Conservation (phyloP, 2,329 filamentous ascomycete genomes). For the Penicillium capsulatum region DNA sequence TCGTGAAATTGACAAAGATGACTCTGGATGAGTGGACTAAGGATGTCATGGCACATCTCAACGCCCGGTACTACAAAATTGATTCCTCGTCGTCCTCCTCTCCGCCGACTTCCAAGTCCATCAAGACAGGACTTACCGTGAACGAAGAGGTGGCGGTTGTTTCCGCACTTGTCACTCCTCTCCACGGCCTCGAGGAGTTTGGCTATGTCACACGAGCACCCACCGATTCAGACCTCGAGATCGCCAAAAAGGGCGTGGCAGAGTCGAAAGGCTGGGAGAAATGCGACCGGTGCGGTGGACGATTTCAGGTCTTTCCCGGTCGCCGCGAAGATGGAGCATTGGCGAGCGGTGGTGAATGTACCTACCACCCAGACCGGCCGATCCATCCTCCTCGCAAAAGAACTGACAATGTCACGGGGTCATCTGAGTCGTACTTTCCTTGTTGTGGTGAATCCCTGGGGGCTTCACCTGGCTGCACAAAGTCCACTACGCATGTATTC, state of each 20-base stretch:
- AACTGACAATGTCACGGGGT: slow-evolving; percentile 54
- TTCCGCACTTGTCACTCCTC: slow-evolving; percentile 58
- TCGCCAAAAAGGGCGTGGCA: slow-evolving; percentile 61
- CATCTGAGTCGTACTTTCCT: slow-evolving; percentile 60
- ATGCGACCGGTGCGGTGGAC: slow-evolving; percentile 78
- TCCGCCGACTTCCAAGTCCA: slow-evolving; percentile 45
- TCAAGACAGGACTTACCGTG: slow-evolving; percentile 66
- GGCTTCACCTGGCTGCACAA: slow-evolving; percentile 69
- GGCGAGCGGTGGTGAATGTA: slow-evolving; percentile 73
- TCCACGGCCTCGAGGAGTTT: slow-evolving; percentile 59
- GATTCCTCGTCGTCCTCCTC: slow-evolving; percentile 22
- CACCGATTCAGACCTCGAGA: slow-evolving; percentile 60
- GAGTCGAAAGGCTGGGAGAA: slow-evolving; percentile 73
- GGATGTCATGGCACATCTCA: slow-evolving; percentile 49
- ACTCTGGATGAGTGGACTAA: slow-evolving; percentile 65
- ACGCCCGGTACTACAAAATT: slow-evolving; percentile 35
- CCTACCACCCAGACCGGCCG: slow-evolving; percentile 71
- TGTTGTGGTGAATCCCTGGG: slow-evolving; percentile 78
- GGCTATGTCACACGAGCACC: slow-evolving; percentile 74
- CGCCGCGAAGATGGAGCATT: slow-evolving; percentile 70
- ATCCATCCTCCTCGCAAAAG: slow-evolving; percentile 55
- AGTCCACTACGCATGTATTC: slow-evolving; percentile 73
- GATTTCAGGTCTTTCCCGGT: slow-evolving; percentile 90
- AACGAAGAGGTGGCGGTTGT: slow-evolving; percentile 66
- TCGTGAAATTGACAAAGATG: slow-evolving; percentile 75